Evolutionary conservation across 805 yeast species (phyloP).

Genomic region (Myxozyma mucilagina): DNA sequence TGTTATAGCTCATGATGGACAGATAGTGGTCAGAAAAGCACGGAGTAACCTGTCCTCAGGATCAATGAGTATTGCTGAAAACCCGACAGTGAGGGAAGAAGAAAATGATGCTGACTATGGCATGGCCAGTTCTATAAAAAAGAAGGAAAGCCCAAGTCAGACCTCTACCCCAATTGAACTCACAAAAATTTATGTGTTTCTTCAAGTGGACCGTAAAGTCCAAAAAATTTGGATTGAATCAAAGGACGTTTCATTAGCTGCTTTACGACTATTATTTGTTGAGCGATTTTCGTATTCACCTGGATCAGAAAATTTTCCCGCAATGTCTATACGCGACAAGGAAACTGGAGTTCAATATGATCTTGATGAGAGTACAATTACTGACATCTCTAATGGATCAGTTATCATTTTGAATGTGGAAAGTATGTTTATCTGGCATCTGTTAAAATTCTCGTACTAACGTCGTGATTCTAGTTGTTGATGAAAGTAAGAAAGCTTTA

Average conservation of each 20-base stretch:
- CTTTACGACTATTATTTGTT: conserved; percentile 70
- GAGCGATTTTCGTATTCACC: conserved; percentile 87
- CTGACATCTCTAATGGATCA: conserved; percentile 59
- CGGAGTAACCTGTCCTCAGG: conserved; percentile 2
- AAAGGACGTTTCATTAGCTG: conserved; percentile 48
- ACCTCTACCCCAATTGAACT: neutral
- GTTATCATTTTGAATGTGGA: conserved; percentile 58
- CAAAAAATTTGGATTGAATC: conserved; percentile 33
- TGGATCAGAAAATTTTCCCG: conserved; percentile 69
- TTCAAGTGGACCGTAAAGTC: conserved; percentile 42
- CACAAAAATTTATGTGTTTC: conserved; percentile 1
- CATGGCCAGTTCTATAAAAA: neutral
- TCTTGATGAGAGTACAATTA: conserved; percentile 66
- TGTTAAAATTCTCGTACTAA: neutral
- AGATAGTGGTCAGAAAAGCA: neutral
- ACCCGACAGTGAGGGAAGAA: neutral
- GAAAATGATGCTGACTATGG: neutral
- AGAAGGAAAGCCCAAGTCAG: neutral
- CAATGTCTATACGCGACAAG: conserved; percentile 68
- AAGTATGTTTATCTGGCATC: conserved; percentile 36
- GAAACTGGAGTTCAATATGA: conserved; percentile 67
- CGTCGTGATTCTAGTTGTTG: conserved; percentile 10
- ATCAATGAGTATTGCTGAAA: neutral
- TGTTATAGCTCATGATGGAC: conserved; percentile 7
- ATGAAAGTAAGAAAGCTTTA: conserved; percentile 38